Base-by-base conservation (phyloP, 2,329 filamentous ascomycete genomes). In the Aspergillus sp. region DNA sequence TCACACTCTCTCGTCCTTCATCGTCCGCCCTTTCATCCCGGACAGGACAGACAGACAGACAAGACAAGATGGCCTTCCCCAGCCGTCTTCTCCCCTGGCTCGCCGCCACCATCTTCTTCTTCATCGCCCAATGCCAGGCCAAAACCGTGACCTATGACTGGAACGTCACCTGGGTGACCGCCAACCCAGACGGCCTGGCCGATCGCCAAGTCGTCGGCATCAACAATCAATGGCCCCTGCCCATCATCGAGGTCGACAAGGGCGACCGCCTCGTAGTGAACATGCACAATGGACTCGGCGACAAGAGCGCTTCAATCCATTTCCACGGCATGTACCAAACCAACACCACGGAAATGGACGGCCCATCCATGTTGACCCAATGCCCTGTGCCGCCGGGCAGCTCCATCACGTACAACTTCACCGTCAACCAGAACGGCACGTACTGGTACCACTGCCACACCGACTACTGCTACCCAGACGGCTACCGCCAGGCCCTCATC, bases 241-340 rank as follows among this genome's bases (percentile, higher is more conserved):
- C 90, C 5, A 74, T 90, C 48, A 85, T 95, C 49, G 85, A 90
- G 64, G 86, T 87, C 63, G 91, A 90, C 65, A 86, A 90, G 64
- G 90, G 89, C 19, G 91, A 95, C 67, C 86, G 83, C 1, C 74
- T 95, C 8, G 73, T 91, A 3, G 85, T 92, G 47, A 85, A 90
- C 32, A 81, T 92, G 54, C 78, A 85, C 65, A 94, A 94, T 67
- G 81, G 83, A 21, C 84, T 89, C 0, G 78, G 80, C 11, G 90
- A 92, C 65, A 73, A 84, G 65, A 84, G 82, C 11, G 89, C 88
- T 8, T 84, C 83, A 39, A 80, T 93, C 5, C 90, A 94, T 71
- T 93, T 90, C 73, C 90, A 94, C 66, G 90, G 90, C 15, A 82
- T 94, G 63, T 91, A 86, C 70, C 89, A 92, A 70, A 90, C 90